Conservation (phyloP, 1,139 yeast species). For the Pichia sp. region DNA sequence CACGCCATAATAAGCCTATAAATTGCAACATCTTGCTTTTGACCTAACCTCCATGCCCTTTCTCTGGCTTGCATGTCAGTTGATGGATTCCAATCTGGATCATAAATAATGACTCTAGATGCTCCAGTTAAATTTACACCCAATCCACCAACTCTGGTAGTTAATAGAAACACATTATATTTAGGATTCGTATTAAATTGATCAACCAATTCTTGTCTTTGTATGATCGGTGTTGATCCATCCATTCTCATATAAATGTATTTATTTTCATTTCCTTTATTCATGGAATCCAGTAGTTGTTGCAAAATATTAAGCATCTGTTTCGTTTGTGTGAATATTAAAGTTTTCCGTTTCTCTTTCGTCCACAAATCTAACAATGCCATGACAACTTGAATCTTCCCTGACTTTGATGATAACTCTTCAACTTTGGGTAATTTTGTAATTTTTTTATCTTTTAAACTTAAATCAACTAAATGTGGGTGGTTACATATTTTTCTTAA, state of each 20-base stretch:
- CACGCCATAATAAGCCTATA: constrained; percentile 93
- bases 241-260: constrained; percentile 79
- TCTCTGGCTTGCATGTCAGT: constrained; percentile 97
- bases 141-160: constrained; percentile 93
- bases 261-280: constrained; percentile 21
- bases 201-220: constrained; percentile 76
- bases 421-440: constrained; percentile 18
- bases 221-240: constrained; percentile 79
- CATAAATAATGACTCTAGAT: constrained; percentile 85
- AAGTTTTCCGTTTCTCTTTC: constrained; percentile 66
- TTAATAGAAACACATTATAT: constrained; percentile 64
- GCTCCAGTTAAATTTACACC: constrained; percentile 96
- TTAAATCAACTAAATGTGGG: constrained; percentile 71
- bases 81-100: constrained; percentile 99
- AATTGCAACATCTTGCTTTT: constrained; percentile 86
- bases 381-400: constrained; percentile 84
- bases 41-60: constrained; percentile 96
- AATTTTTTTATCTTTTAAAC: constrained; percentile 42
- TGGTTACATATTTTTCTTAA: constrained; percentile 91
- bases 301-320: constrained; percentile 92
- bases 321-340: constrained; percentile 83
- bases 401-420: constrained; percentile 46
- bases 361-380: constrained; percentile 75
- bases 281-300: constrained; percentile 43
- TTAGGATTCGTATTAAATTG: constrained; percentile 57